Percentiles rank a stretch among this genome's conserved stretches.
These are phyloP conservation scores for Fagus crenata DNA, from an alignment of 306 rosid species.

Conservation along the genomic window DNA sequence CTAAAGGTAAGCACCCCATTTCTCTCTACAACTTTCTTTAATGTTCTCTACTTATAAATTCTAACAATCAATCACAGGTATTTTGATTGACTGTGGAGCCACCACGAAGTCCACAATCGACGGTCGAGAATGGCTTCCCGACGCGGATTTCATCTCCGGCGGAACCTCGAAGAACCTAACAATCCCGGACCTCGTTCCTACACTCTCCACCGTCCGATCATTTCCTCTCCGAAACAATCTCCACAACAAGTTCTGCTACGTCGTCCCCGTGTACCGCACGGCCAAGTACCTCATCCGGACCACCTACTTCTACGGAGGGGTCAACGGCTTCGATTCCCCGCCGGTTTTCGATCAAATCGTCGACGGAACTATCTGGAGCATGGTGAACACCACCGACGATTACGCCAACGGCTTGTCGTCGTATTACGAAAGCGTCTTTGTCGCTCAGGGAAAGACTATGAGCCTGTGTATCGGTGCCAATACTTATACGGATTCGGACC, in stretches of 20 bases:
- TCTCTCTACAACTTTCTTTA: no score
- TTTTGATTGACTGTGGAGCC: constrained; percentile 65
- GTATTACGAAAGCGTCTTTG: constrained; percentile 69
- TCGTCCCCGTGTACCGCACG: constrained; percentile 47
- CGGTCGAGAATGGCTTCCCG: constrained; percentile 62
- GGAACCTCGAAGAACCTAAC: constrained; percentile 53
- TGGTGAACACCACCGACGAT: constrained; percentile 71
- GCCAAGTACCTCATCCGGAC: constrained; percentile 66
- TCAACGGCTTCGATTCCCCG: constrained; percentile 53
- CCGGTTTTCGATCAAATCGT: constrained; percentile 89
- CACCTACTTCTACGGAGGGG: constrained; percentile 73
- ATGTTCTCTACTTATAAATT: no score
- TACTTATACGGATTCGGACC: constrained; percentile 71
- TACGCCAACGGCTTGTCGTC: constrained; percentile 41
- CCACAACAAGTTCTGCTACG: constrained; percentile 61
- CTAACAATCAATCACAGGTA: no score
- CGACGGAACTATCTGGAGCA: constrained; percentile 81
- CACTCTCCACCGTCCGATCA: constrained; percentile 62
- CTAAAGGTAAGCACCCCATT: no score
- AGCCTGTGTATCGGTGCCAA: constrained; percentile 74
- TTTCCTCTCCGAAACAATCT: constrained; percentile 50
- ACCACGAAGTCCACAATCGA: constrained; percentile 22
- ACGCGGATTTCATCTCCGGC: constrained; percentile 38
- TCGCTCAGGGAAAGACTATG: constrained; percentile 59
- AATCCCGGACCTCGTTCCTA: constrained; percentile 27